phyloP scores from a whole-genome alignment of 345 rosid genomes.

The Corymbia maculata region DNA sequence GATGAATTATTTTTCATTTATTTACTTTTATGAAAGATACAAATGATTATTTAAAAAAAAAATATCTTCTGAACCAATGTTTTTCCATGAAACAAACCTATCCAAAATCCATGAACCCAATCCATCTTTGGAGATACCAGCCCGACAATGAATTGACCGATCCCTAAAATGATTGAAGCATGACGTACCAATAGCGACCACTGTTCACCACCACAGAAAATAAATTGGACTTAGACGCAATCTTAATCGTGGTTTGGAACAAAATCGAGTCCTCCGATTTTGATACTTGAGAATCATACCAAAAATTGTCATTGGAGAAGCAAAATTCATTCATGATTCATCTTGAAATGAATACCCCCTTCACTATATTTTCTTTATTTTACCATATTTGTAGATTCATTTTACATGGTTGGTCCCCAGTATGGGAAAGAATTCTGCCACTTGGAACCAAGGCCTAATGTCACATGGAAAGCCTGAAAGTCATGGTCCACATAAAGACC shows the following conservation, averaged over 20 bases:
- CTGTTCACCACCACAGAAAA: neutral
- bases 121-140: neutral
- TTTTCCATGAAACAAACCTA: accelerated
- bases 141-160: neutral
- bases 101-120: neutral
- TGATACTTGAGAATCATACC: neutral
- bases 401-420: neutral
- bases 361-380: neutral
- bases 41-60: too few relatives aligned
- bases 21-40: accelerated
- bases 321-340: neutral
- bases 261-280: neutral
- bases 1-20: accelerated
- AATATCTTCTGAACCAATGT: accelerated
- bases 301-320: neutral
- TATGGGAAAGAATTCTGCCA: neutral
- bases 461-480: neutral
- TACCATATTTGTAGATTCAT: neutral
- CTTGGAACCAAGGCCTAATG: neutral
- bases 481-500: neutral
- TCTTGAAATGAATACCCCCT: neutral
- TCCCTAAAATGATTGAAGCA: neutral
- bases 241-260: neutral
- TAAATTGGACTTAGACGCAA: neutral
- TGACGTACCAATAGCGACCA: neutral